These are phyloP conservation scores for grape (Vitis vinifera) DNA, from an alignment of 164 flowering plant genomes.

Conservation along the genomic window ASM3070453v1 NC_081817.1:22434001-22434500, in stretches of 20 bases:
- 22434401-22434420: neutral
- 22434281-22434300: slow-evolving; percentile 61
- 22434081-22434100: neutral
- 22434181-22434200: slow-evolving; percentile 67
- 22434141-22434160: slow-evolving; percentile 84
- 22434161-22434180: slow-evolving; percentile 86
- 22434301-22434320: slow-evolving; percentile 58
- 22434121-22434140: slow-evolving; percentile 47
- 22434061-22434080: slow-evolving; percentile 2
- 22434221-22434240: slow-evolving; percentile 60
- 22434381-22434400: neutral
- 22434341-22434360: slow-evolving; percentile 4
- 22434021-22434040: slow-evolving; percentile 92
- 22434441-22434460: too few relatives aligned
- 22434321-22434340: slow-evolving; percentile 41
- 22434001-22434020: slow-evolving; percentile 95
- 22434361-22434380: neutral
- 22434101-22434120: neutral
- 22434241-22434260: slow-evolving; percentile 69
- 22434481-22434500: too few relatives aligned
- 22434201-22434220: slow-evolving; percentile 74
- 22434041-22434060: slow-evolving; percentile 24
- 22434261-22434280: slow-evolving; percentile 83
- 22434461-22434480: too few relatives aligned
- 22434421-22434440: neutral